Base-by-base conservation (phyloP, 768 basidiomycete species). In the Asterophora parasitica region DNA sequence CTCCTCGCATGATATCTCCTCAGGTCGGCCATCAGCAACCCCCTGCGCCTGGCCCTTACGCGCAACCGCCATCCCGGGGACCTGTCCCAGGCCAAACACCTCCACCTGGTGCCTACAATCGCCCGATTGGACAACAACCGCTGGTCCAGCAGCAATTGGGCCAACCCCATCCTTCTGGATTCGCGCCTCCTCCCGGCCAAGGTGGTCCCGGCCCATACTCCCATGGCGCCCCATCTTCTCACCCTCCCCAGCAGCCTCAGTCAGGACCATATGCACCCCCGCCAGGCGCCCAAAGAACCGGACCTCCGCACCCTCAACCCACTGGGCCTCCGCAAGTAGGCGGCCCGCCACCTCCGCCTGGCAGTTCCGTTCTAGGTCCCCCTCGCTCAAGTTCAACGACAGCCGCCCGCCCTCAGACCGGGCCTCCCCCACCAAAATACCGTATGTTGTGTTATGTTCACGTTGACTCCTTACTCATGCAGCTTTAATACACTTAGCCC, bases 1-100 rank as follows among this genome's bases (percentile, higher is more conserved):
- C 77, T 5, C 60, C 67, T 11, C 68, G 74, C 20, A 67, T 77
- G 60, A 69, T 73, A 66, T 75, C 77, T 27, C 78, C 77, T 10
- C 73, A 73, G 30, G 66, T 64, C 4, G 64, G 65, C 11, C 67
- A 64, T 33, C 66, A 72, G 17, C 68, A 70, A 42, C 72, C 74
- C 2, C 70, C 46, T 5, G 37, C 73, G 23, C 75, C 76, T 6
- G 71, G 73, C 38, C 80, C 74, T 45, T 81, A 77, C 55, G 75
- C 68, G 3, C 66, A 69, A 19, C 76, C 78, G 6, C 75, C 71
- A 12, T 55, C 61, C 4, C 66, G 67, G n/a, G 70, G 64, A 13
- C 67, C 71, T 27, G 42, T 67, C 15, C 61, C 72, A 31, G 72
- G 73, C 33, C 75, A 73, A 51, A 63, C 73, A 0, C 70, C 72